A percentile compares a stretch with the other conserved stretches of the same genome.
phyloP scores from a whole-genome alignment of 2,329 filamentous ascomycete species.

The Cladosporium sp. region DNA sequence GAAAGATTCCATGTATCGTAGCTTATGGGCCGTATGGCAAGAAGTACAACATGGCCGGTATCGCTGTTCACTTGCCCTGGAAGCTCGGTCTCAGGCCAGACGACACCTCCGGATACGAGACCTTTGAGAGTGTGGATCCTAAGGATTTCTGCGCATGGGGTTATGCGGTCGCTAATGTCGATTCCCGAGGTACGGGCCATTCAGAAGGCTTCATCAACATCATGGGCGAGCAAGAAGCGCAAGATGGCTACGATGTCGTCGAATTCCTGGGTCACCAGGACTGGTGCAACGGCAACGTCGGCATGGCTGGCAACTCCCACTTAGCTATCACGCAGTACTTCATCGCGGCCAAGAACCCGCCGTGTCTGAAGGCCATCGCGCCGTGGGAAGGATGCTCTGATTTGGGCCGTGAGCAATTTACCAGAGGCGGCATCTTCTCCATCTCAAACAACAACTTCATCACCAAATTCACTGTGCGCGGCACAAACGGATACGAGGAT shows the following conservation, averaged over 20 bases:
- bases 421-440: conserved; percentile 3
- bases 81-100: conserved; percentile 4
- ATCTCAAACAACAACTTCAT: conserved; percentile 22
- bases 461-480: conserved; percentile 20
- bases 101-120: conserved; percentile 21
- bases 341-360: conserved; percentile 45
- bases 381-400: conserved; percentile 52
- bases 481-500: conserved; percentile 19
- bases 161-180: conserved; percentile 37
- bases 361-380: conserved; percentile 45
- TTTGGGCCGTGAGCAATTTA: conserved; percentile 36
- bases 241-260: conserved; percentile 46
- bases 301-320: conserved; percentile 43
- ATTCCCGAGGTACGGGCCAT: conserved; percentile 34
- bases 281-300: conserved; percentile 45
- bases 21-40: conserved; percentile 36
- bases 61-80: not conserved
- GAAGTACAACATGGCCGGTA: conserved; percentile 4
- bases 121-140: conserved; percentile 40
- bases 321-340: conserved; percentile 29
- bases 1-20: conserved; percentile 42
- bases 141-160: conserved; percentile 34
- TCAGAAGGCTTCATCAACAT: conserved; percentile 39
- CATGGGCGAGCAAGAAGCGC: conserved; percentile 40
- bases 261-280: conserved; percentile 39